These are phyloP conservation scores for Pythium brachiatum DNA, from an alignment of 352 stramenopile species.

Conservation along the genomic window DNA sequence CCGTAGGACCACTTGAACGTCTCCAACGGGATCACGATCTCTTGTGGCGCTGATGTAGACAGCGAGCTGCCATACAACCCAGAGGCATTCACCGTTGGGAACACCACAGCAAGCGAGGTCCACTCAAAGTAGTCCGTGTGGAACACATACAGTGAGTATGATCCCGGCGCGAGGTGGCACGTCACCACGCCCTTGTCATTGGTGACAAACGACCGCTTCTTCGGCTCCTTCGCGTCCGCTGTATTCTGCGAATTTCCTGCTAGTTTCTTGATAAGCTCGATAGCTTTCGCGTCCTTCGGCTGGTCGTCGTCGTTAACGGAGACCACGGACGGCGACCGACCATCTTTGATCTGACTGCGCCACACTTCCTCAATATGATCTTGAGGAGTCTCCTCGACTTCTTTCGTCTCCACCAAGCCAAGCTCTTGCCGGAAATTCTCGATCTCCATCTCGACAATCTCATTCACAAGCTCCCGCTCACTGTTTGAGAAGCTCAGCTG, in stretches of 20 bases:
- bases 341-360: slow-evolving; percentile 20
- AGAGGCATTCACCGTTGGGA: slow-evolving; percentile 42
- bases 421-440: slow-evolving; percentile 16
- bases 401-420: neutral
- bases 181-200: slow-evolving; percentile 35
- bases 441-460: slow-evolving; percentile 29
- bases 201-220: slow-evolving; percentile 34
- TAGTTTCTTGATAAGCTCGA: neutral
- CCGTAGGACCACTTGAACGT: slow-evolving; percentile 57
- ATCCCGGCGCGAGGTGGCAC: slow-evolving; percentile 47
- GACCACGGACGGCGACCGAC: neutral
- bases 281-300: neutral
- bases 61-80: slow-evolving; percentile 35
- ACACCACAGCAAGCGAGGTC: slow-evolving; percentile 57
- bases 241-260: neutral
- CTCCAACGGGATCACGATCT: slow-evolving; percentile 57
- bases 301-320: neutral
- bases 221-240: slow-evolving; percentile 11
- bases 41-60: slow-evolving; percentile 33
- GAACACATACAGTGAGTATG: slow-evolving; percentile 70
- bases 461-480: slow-evolving; percentile 47
- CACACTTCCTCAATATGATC: slow-evolving; percentile 25
- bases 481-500: slow-evolving; percentile 41
- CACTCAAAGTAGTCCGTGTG: slow-evolving; percentile 74
- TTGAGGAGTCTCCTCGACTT: slow-evolving; percentile 7